phyloP scores from a whole-genome alignment of 2,329 filamentous ascomycete species.

The Penicillium expansum region DNA sequence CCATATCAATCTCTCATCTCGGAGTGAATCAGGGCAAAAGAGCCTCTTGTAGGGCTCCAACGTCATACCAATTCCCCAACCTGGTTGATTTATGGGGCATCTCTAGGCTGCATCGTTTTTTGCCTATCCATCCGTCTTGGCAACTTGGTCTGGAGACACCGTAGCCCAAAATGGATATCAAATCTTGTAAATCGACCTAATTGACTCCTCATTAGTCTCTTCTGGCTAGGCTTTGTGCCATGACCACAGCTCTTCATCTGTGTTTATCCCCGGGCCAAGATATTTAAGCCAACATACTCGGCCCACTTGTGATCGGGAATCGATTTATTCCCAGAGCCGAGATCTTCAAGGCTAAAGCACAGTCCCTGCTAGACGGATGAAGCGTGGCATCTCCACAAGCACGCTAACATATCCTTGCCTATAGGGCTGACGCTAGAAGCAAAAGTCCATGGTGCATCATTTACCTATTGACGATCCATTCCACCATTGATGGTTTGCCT shows the following conservation, averaged over 20 bases:
- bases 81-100: constrained; percentile 17
- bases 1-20: too few relatives aligned
- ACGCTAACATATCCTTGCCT: constrained; percentile 12
- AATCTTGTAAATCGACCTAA: constrained; percentile 1
- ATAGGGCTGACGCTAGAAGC: constrained; percentile 22
- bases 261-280: neutral
- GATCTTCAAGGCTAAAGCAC: constrained; percentile 2
- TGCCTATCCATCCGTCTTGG: constrained; percentile 18
- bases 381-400: constrained; percentile 2
- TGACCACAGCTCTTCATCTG: neutral
- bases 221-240: neutral
- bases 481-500: neutral
- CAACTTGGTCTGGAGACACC: constrained; percentile 4
- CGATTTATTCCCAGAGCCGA: neutral
- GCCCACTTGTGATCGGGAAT: neutral
- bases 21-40: neutral
- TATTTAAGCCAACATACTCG: neutral
- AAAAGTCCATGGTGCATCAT: constrained; percentile 10
- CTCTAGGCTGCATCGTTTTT: constrained; percentile 24
- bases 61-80: constrained; percentile 8
- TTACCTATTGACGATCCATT: neutral
- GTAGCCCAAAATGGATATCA: constrained; percentile 6
- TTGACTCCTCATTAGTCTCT: neutral
- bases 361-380: neutral
- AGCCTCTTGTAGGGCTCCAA: neutral